These are phyloP conservation scores for Tilletia setariae DNA, from an alignment of 1,284 basidiomycete genomes.

Conservation along the genomic window DNA sequence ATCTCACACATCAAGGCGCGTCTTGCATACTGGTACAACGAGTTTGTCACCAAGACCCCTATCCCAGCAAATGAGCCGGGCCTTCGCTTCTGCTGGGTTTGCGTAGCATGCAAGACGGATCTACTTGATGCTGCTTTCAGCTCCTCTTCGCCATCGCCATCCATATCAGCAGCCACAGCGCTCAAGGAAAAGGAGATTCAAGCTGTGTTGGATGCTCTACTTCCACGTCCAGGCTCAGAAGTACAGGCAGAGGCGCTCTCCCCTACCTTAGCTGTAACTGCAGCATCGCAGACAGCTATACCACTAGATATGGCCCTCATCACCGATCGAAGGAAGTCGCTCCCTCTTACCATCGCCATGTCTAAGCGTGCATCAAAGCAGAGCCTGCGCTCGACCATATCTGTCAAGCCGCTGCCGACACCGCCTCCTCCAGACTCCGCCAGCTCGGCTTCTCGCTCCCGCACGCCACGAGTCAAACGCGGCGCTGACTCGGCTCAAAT, in stretches of 20 bases:
- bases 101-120: conserved; percentile 40
- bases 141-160: too few species aligned
- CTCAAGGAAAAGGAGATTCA: conserved; percentile 21
- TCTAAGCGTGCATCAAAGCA: conserved; percentile 13
- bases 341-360: background rate
- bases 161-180: background rate
- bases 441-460: background rate
- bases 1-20: conserved; percentile 19
- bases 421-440: conserved; percentile 7
- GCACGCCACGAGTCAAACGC: background rate
- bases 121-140: conserved; percentile 15
- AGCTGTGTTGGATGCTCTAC: conserved; percentile 23
- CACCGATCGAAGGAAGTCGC: background rate
- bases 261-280: too few species aligned
- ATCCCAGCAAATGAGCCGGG: conserved; percentile 27
- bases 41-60: conserved; percentile 36
- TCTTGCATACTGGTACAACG: conserved; percentile 32
- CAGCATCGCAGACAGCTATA: background rate
- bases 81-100: conserved; percentile 42
- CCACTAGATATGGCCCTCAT: background rate
- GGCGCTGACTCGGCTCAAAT: background rate
- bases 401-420: conserved; percentile 9
- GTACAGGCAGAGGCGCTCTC: background rate
- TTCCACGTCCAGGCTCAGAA: background rate
- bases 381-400: conserved; percentile 13